Conservation (phyloP, 441 rosid species). For the Isatis lusitanica region DNA sequence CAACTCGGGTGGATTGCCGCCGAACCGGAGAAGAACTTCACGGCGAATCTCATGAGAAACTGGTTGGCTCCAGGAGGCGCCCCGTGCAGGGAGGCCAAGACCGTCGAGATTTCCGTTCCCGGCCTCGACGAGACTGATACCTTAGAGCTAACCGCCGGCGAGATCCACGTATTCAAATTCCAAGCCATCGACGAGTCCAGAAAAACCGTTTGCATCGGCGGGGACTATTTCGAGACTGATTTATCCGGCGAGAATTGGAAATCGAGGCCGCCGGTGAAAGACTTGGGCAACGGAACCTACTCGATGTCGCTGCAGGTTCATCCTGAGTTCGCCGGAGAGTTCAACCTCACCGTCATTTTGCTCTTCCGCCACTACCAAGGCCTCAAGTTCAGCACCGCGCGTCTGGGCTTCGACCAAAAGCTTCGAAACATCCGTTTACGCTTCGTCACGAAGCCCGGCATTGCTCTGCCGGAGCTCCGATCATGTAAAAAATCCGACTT, state of each 20-base stretch:
- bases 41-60: conserved; percentile 51
- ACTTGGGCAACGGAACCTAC: conserved; percentile 82
- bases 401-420: conserved; percentile 58
- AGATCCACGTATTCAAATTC: conserved; percentile 61
- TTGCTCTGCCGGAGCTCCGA: conserved; percentile 49
- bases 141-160: conserved; percentile 64
- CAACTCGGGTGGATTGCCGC: conserved; percentile 51
- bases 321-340: conserved; percentile 83
- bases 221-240: conserved; percentile 90
- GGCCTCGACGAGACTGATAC: conserved; percentile 53
- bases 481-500: conserved; percentile 67
- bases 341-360: conserved; percentile 66
- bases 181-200: conserved; percentile 62
- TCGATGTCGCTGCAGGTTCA: conserved; percentile 76
- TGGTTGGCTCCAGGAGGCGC: conserved; percentile 73
- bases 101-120: conserved; percentile 58
- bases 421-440: conserved; percentile 50
- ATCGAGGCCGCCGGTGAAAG: conserved; percentile 77
- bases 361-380: conserved; percentile 83
- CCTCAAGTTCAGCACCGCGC: conserved; percentile 60
- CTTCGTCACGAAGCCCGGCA: conserved; percentile 39
- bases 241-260: conserved; percentile 90
- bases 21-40: conserved; percentile 50
- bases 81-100: conserved; percentile 58
- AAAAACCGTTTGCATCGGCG: conserved; percentile 62